phyloP scores from a whole-genome alignment of 208 protist genomes.

The Spongospora subterranea region DNA sequence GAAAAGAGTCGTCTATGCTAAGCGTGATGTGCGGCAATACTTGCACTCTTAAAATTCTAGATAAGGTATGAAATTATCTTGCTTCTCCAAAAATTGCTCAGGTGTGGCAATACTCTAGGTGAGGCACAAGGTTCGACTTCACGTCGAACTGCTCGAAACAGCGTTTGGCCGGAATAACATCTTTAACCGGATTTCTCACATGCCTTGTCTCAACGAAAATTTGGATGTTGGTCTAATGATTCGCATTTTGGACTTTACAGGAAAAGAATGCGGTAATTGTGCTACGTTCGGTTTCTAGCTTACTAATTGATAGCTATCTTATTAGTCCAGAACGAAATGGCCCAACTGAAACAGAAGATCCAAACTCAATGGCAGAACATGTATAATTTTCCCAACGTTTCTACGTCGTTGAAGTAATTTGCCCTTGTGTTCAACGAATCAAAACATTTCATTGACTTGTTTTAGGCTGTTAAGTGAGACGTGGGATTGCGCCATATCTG shows the following conservation, averaged over 20 bases:
- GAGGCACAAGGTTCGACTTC: background rate
- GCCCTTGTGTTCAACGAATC: background rate
- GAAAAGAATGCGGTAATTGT: too few relatives aligned
- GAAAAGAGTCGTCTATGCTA: background rate
- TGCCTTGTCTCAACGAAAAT: background rate
- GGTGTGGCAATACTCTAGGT: too few relatives aligned
- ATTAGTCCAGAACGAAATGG: background rate
- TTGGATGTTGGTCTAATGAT: background rate
- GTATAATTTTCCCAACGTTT: background rate
- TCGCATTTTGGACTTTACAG: background rate
- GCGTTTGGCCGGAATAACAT: constrained; percentile 9
- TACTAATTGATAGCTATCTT: too few relatives aligned
- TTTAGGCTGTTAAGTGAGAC: background rate
- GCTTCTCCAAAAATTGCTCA: background rate
- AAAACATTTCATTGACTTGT: background rate
- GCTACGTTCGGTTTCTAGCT: too few relatives aligned
- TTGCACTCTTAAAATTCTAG: background rate
- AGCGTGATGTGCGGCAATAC: constrained; percentile 12
- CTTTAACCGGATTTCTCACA: background rate
- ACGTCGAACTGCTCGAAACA: constrained; percentile 6
- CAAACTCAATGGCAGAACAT: background rate
- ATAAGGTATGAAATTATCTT: background rate
- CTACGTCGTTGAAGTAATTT: background rate
- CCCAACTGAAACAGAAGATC: background rate
- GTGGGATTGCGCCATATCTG: constrained; percentile 34